Evolutionary conservation across 2,329 filamentous ascomycete genomes (phyloP), one percentile per base, ranked within the genome.

Genomic region (Elsinoe perseae): DNA sequence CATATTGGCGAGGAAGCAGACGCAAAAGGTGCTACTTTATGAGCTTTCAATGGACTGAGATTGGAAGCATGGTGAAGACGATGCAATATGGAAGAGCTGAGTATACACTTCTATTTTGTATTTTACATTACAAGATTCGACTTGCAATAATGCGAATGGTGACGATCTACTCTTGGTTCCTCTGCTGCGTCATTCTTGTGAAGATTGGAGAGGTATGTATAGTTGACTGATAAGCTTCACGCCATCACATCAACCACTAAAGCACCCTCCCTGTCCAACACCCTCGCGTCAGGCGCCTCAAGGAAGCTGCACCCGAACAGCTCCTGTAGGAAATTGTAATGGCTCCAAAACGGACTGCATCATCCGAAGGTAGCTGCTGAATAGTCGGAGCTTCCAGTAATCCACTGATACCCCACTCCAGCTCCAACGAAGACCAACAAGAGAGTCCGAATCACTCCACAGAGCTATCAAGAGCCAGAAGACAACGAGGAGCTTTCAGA

Each of bases 401-500:
- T n/a, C 25, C 14, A 25, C 44, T 50, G 10, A 57, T 34, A 30
- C 12, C 44, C 18, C 12, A 10, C 10, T 4, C 7, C 20, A 18
- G 21, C 40, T 8, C 3, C 23, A 18, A 16, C 44, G 2, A 21
- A 23, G 18, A 16, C 44, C 7, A 30, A 5, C 30, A 32, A 42
- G 16, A 44, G 34, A 25, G 30, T n/a, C n/a, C n/a, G 34, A 28
- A 10, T 7, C 3, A 12, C 27, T 20, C 3, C n/a, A 3, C 23
- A 40, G 23, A 25, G 10, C 18, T 21, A 40, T 10, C 30, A 9
- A 1, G 50, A 53, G 9, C 30, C 20, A 2, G 30, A 53, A 12
- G 50, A 36, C 2, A 38, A 48, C 23, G 56, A 57, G 14, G 44
- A 32, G 20, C 21, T 55, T 18, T 34, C 50, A 43, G 59, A 60